phyloP scores from a whole-genome alignment of 129 eudicot genomes.

The Pittosporum tobira region DNA sequence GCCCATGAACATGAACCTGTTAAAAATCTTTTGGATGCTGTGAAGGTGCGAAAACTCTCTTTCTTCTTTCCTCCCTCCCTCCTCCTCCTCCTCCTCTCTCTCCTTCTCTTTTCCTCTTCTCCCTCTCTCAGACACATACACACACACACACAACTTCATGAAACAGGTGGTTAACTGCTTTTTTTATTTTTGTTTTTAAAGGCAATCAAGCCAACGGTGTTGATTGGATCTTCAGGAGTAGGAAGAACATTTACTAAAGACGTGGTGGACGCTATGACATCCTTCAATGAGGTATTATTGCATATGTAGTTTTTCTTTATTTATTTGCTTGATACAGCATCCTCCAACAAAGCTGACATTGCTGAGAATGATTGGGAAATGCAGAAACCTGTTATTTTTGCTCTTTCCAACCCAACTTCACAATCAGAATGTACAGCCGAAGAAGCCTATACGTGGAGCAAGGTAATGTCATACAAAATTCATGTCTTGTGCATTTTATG shows the following conservation, averaged over 20 bases:
- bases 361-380: constrained; percentile 7
- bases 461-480: constrained; percentile 37
- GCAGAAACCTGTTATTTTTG: constrained; percentile 90
- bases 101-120: neutral
- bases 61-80: neutral
- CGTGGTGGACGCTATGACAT: constrained; percentile 76
- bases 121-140: too few relatives aligned
- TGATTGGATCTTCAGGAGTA: constrained; percentile 97
- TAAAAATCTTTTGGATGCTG: constrained; percentile 54
- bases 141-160: too few relatives aligned
- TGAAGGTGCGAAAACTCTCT: constrained; percentile 43
- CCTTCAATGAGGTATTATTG: constrained; percentile 61
- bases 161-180: neutral
- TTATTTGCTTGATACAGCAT: constrained; percentile 2
- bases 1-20: constrained; percentile 96
- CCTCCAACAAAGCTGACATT: neutral
- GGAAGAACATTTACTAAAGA: constrained; percentile 94
- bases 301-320: neutral
- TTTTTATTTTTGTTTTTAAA: constrained; percentile 15
- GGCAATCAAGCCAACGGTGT: constrained; percentile 87
- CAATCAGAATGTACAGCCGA: constrained; percentile 99
- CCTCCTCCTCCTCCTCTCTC: neutral
- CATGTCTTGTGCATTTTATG: neutral
- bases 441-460: constrained; percentile 93
- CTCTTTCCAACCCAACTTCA: constrained; percentile 97